Base-by-base conservation (phyloP, 2,329 filamentous ascomycete species). In the Capronia americana region DNA sequence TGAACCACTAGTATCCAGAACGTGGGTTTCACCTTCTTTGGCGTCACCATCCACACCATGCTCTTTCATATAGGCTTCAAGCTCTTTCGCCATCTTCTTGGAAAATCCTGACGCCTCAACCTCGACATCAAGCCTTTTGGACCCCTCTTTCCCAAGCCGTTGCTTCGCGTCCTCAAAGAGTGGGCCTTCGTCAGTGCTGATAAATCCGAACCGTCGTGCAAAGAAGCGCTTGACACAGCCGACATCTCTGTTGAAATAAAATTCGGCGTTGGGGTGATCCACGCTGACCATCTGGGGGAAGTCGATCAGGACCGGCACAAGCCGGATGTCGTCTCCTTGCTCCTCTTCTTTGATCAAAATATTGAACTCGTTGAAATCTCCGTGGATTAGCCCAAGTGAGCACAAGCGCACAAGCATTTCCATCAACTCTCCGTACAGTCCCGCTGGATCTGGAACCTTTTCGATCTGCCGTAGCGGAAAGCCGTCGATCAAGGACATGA, bases 281-380 rank as follows among this genome's bases (percentile, higher is more conserved):
- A 97, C 92, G 0, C 94, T 98, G 1, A 99, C 88, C 90, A 97
- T 98, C 77, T 99, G 95, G 0, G 95, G 95, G 75, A 99, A 99
- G 80, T 99, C 96, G 74, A 99, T 99, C 54, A 99, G 82, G 61
- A 97, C 87, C 0, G 95, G 95, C 6, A 87, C 88, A 28, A 96
- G 81, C 38, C 78, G 67, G 53, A 72, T 63, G 5, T 68, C 61
- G 17, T 62, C 65, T 23, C 53, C 63, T 12, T 63, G 57, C 53
- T 69, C 67, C 56, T 83, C 87, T 77, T 98, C 94, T 76, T 95
- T 92, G 77, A 99, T 89, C 38, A 99, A 83, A 70, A 99, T 94
- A 78, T 99, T 99, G 85, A 99, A 99, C 79, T 99, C 96, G 82
- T 99, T 99, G 82, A 96, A 99, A 77, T 99, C 95, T 69, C 95